phyloP scores from a whole-genome alignment of 2,329 filamentous ascomycete genomes.

The Trichoderma cornu-damae region DNA sequence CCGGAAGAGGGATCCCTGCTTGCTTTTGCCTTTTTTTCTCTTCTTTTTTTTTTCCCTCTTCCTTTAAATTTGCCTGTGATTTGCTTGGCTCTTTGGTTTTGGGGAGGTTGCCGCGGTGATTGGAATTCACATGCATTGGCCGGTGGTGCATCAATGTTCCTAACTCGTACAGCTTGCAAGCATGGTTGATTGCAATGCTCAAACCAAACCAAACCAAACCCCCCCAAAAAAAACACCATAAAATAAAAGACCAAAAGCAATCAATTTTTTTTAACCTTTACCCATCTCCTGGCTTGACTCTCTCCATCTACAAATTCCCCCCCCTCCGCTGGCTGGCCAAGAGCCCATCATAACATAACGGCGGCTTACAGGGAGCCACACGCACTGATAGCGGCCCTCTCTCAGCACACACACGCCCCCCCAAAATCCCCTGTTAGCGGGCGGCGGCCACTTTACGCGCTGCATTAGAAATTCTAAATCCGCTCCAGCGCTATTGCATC shows the following conservation, averaged over 20 bases:
- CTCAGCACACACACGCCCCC: not conserved
- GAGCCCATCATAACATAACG: no score
- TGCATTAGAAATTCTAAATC: not conserved
- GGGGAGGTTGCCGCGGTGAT: no score
- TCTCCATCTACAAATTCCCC: no score
- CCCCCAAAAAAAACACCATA: no score
- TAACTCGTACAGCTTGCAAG: not conserved
- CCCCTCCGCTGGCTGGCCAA: no score
- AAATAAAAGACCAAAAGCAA: no score
- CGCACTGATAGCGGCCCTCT: not conserved
- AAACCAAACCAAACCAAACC: no score
- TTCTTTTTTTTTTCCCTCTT: not conserved
- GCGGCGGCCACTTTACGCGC: slow-evolving; percentile 15
- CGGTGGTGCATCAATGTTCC: not conserved
- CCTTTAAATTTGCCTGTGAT: not conserved
- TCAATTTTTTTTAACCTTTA: no score
- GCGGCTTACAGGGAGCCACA: slow-evolving; percentile 19
- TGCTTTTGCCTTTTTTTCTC: slow-evolving; percentile 8
- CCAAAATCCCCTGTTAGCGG: slow-evolving; percentile 17
- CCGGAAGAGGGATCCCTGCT: slow-evolving; percentile 20
- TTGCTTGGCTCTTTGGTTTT: not conserved
- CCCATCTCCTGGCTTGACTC: no score
- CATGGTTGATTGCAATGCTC: no score
- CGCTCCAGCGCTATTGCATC: slow-evolving; percentile 3
- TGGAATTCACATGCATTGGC: not conserved